phyloP scores from a whole-genome alignment of 495 filamentous ascomycete species.

The Entonaema liquescens region DNA sequence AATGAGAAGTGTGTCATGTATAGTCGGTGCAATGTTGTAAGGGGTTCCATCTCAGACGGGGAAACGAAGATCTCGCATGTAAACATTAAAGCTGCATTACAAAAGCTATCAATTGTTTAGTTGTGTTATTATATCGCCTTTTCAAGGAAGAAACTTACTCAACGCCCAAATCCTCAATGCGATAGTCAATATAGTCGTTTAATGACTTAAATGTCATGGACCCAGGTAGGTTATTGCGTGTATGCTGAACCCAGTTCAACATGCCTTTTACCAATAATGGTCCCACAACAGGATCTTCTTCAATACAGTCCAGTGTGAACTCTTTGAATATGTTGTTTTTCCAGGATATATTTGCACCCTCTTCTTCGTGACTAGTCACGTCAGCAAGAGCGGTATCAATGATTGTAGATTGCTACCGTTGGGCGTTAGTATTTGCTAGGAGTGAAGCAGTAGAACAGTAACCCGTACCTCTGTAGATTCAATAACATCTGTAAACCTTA shows the following conservation, averaged over 20 bases:
- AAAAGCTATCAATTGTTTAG: conserved; percentile 12
- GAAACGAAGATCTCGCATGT: conserved; percentile 12
- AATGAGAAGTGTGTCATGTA: too few species aligned
- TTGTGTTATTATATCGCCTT: too few species aligned
- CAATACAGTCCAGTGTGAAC: neutral
- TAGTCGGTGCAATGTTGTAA: too few species aligned
- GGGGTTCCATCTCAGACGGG: too few species aligned
- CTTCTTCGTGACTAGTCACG: too few species aligned
- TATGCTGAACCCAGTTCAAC: conserved; percentile 16
- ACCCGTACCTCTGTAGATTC: conserved; percentile 11
- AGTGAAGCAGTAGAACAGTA: neutral
- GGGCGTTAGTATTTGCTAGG: too few species aligned
- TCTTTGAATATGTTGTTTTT: conserved; percentile 15
- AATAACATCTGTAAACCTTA: conserved; percentile 5
- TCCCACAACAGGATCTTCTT: conserved; percentile 5
- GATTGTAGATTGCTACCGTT: too few species aligned
- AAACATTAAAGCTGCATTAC: conserved; percentile 12
- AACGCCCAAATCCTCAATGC: conserved; percentile 14
- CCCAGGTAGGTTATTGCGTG: conserved; percentile 3
- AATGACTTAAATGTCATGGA: conserved; percentile 9
- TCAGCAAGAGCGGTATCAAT: too few species aligned
- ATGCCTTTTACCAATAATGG: conserved; percentile 6
- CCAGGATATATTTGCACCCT: too few species aligned
- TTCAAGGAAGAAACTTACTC: neutral
- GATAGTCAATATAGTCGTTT: conserved; percentile 8